Base-by-base conservation (phyloP, 1,284 basidiomycete species). In the Chondrostereum purpureum region DNA sequence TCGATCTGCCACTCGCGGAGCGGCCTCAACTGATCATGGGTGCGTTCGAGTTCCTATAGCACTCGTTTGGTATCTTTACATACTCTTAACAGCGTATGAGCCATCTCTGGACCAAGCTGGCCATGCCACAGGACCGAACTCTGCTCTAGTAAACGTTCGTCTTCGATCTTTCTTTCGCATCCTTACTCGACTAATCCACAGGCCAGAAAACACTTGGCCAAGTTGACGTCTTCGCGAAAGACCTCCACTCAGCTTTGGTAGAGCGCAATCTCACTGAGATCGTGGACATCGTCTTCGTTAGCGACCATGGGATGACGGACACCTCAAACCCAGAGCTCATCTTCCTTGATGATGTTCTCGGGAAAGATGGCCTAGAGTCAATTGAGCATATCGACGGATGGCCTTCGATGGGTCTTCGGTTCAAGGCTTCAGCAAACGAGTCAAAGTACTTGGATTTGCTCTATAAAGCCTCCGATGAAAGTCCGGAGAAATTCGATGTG, bases 291-390 rank as follows among this genome's bases (percentile, higher is more conserved):
- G 74, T 95, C 19, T 91, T 94, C 55, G 89, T 96, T 42, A 88
- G 84, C 48, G 93, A 96, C 62, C 92, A 96, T 58, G 93, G 92
- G 3, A 95, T 96, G 92, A 85, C 83, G 0, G 83, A 85, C 53
- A 94, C 91, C 5, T 83, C 80, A 50, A 75, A 88, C 52, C 78
- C 83, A 0, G 76, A 84, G 40, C 70, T 82, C 43, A 68, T 95
- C 27, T 92, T 84, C 61, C 70, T 96, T 42, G 92, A 96, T 59
- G 82, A 88, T 48, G 77, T 92, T 46, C 67, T 94, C n/a, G 88
- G 86, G 0, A 53, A 64, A 20, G 79, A 86, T 1, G 83, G 81
- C 16, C 72, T 78, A 49, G 60, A 61, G 16, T 67, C 66, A 39
- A 82, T 89, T 49, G 76, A 79, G 48, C 83, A 86, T 55, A 75